Evolutionary conservation across 2,329 filamentous ascomycete species (phyloP).

Genomic region (Apiospora hydei): DNA sequence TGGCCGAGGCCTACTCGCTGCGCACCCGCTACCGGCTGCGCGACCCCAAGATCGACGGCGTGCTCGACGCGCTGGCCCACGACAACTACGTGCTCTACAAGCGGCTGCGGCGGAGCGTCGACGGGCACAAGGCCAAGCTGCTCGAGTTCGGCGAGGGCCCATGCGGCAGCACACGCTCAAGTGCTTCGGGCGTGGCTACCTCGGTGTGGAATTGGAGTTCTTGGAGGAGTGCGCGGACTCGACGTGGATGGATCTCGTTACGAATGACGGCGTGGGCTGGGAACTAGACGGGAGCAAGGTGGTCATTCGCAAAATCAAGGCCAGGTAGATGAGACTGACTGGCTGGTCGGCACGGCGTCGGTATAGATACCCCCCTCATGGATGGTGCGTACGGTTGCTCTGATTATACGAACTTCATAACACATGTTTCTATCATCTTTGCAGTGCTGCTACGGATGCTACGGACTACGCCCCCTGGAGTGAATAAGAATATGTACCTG

Average conservation of each 20-base stretch:
- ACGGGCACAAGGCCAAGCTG: conserved; percentile 80
- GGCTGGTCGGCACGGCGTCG: not conserved
- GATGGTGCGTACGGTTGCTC: not conserved
- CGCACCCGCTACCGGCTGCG: conserved; percentile 66
- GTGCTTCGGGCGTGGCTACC: conserved; percentile 83
- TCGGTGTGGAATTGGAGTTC: conserved; percentile 72
- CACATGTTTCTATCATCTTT: not conserved
- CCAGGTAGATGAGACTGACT: conserved; percentile 37
- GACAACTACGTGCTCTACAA: conserved; percentile 87
- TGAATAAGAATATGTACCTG: not conserved
- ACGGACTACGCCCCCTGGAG: not conserved
- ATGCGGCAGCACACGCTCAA: conserved; percentile 82
- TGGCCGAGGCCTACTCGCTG: conserved; percentile 75
- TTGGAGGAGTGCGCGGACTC: conserved; percentile 73
- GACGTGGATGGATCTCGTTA: conserved; percentile 75
- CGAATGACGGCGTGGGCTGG: conserved; percentile 83
- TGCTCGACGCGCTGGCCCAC: conserved; percentile 74
- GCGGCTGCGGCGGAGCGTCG: conserved; percentile 72
- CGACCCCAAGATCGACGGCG: conserved; percentile 72
- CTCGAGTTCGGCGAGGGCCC: conserved; percentile 82
- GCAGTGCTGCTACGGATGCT: not conserved
- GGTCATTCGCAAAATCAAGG: conserved; percentile 71
- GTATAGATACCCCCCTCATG: not conserved
- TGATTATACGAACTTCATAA: conserved; percentile 2
- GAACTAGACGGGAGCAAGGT: conserved; percentile 75